phyloP scores from a whole-genome alignment of 768 basidiomycete species.

The Suillus clintonianus region DNA sequence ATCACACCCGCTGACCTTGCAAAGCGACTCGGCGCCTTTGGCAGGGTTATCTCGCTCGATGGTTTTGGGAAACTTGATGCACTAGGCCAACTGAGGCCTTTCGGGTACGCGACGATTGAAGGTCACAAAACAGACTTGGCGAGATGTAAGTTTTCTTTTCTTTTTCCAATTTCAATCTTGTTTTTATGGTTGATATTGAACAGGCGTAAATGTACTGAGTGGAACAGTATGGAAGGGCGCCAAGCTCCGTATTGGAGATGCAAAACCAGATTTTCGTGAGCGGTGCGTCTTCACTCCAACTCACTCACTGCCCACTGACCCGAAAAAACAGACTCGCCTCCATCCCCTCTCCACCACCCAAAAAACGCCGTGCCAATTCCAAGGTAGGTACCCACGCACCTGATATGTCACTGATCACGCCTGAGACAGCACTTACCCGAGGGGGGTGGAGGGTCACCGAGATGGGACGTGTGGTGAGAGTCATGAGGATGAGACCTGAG shows the following conservation, averaged over 20 bases:
- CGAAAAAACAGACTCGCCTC: conserved; percentile 10
- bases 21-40: conserved; percentile 62
- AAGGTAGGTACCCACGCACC: conserved; percentile 46
- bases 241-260: conserved; percentile 79
- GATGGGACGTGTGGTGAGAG: conserved; percentile 63
- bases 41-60: conserved; percentile 66
- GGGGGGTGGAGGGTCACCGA: conserved; percentile 72
- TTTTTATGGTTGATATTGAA: background rate
- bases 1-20: conserved; percentile 60
- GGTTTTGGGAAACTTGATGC: conserved; percentile 68
- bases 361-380: conserved; percentile 42
- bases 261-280: conserved; percentile 72
- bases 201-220: conserved; percentile 75
- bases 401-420: conserved; percentile 68
- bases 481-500: conserved; percentile 70
- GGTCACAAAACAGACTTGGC: conserved; percentile 58
- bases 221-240: conserved; percentile 90
- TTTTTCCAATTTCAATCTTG: background rate
- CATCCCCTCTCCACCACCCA: conserved; percentile 32
- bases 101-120: conserved; percentile 74
- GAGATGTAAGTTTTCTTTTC: conserved; percentile 53
- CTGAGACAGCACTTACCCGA: conserved; percentile 51
- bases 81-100: conserved; percentile 67
- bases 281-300: conserved; percentile 40
- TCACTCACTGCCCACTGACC: background rate